phyloP scores from a whole-genome alignment of 139 green algal species.

The Trebouxia sp. region DNA sequence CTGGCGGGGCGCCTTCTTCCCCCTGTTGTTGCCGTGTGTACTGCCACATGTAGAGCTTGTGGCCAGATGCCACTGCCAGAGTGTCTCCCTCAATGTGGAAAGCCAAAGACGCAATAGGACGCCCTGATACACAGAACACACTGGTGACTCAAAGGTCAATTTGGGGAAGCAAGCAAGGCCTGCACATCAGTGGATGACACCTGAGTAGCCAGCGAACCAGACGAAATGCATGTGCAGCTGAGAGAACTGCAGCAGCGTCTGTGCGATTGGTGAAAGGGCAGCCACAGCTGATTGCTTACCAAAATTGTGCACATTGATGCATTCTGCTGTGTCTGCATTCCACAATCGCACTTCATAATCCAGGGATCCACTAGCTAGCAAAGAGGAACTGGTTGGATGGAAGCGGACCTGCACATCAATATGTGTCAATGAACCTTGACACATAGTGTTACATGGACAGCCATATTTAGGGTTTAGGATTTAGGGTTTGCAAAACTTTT shows the following conservation, averaged over 20 bases:
- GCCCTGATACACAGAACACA: constrained; percentile 67
- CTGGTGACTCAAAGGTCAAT: no score
- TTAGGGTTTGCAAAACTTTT: no score
- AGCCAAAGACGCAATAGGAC: constrained; percentile 85
- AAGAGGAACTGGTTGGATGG: constrained; percentile 62
- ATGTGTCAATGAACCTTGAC: no score
- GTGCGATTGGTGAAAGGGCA: no score
- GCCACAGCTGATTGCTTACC: constrained; percentile 45
- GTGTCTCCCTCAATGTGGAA: constrained; percentile 71
- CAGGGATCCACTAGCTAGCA: constrained; percentile 84
- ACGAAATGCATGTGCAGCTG: not conserved
- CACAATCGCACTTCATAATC: constrained; percentile 86
- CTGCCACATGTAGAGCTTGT: constrained; percentile 80
- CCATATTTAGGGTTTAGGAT: no score
- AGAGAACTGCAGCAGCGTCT: no score
- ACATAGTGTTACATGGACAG: no score
- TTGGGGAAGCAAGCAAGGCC: not conserved
- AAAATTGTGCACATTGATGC: constrained; percentile 71
- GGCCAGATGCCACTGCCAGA: constrained; percentile 83
- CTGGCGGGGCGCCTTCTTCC: not conserved
- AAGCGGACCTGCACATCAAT: constrained; percentile 70
- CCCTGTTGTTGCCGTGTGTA: constrained; percentile 46
- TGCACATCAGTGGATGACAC: not conserved
- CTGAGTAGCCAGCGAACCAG: not conserved
- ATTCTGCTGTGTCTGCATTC: constrained; percentile 69